Conservation (phyloP, 208 protist species). For the Crithidia brevicula region DNA sequence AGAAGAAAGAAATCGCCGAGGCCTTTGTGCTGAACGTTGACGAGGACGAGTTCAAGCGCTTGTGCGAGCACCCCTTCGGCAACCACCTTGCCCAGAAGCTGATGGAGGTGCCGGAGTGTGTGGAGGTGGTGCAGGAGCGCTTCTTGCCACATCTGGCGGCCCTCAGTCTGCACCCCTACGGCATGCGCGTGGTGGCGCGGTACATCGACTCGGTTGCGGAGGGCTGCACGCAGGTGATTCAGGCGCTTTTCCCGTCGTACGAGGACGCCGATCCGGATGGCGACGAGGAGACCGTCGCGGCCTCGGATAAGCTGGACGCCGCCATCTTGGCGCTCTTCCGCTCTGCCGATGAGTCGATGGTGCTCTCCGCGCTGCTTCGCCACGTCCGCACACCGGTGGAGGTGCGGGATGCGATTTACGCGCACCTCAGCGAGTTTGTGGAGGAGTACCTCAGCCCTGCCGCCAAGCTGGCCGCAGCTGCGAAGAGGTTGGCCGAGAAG, state of each 20-base stretch:
- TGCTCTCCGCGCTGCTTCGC: constrained; percentile 69
- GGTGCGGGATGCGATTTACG: constrained; percentile 82
- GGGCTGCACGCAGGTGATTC: constrained; percentile 47
- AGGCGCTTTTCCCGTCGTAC: constrained; percentile 38
- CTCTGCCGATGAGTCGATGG: constrained; percentile 60
- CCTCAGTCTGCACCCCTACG: constrained; percentile 64
- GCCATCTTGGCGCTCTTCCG: constrained; percentile 48
- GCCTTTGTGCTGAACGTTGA: constrained; percentile 81
- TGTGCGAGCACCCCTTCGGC: constrained; percentile 85
- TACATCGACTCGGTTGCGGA: constrained; percentile 53
- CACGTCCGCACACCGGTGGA: constrained; percentile 51
- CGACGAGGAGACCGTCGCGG: constrained; percentile 23
- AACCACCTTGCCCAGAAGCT: constrained; percentile 90
- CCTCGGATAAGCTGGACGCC: constrained; percentile 41
- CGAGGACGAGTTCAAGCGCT: constrained; percentile 66
- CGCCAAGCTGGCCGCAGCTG: not conserved
- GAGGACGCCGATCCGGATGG: constrained; percentile 29
- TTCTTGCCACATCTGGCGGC: constrained; percentile 46
- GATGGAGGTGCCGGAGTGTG: constrained; percentile 69
- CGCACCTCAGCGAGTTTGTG: constrained; percentile 71
- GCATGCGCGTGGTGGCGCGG: constrained; percentile 80
- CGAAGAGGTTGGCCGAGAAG: not conserved
- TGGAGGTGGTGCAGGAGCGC: constrained; percentile 58
- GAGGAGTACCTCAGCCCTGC: constrained; percentile 59
- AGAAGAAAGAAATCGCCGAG: constrained; percentile 87